Base-by-base conservation (phyloP, 345 rosid genomes). In the Acer campestre region DNA sequence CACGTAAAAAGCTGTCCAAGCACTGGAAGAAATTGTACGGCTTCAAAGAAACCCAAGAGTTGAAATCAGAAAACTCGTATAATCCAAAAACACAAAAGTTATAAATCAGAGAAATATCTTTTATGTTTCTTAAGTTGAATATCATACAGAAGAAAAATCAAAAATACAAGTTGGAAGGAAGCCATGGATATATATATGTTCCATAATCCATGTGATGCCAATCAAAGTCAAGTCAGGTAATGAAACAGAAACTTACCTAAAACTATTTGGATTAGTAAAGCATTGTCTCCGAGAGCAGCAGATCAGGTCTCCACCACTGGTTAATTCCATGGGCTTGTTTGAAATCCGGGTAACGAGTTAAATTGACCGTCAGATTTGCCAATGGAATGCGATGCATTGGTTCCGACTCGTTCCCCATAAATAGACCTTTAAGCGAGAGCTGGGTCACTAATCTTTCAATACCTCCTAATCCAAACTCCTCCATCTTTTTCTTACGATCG, bases 251-350 rank as follows among this genome's bases (percentile, higher is more conserved):
- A 0, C 8, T 71, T 23, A 18, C 20, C 20, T 42, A 55, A 40
- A 42, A 12, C 82, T 83, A 92, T 58, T 76, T 78, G 80, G 91
- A 94, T 71, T 66, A 75, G 87, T 91, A 85, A 25, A 25, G 25
- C 25, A 25, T 25, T 25, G 25, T 25, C 25, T 25, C 25, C 25
- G 25, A 25, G 25, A 25, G 25, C 27, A 25, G 56, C 70, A 84
- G 68, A 70, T 92, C 93, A 0, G 88, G 90, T 53, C 82, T 74
- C 98, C 95, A 94, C 99, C 98, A 96, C 67, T 92, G 98, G 80
- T 89, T 95, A 80, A 96, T 85, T 61, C 98, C 97, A 77, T 96
- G 99, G 10, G 98, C 98, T 75, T 86, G 82, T 78, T 80, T 91
- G 56, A 91, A 90, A 76, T 87, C 90, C 38, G 56, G 75, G 0